Conservation (phyloP, 441 rosid species). For the Arabidopsis hybrid region DNA sequence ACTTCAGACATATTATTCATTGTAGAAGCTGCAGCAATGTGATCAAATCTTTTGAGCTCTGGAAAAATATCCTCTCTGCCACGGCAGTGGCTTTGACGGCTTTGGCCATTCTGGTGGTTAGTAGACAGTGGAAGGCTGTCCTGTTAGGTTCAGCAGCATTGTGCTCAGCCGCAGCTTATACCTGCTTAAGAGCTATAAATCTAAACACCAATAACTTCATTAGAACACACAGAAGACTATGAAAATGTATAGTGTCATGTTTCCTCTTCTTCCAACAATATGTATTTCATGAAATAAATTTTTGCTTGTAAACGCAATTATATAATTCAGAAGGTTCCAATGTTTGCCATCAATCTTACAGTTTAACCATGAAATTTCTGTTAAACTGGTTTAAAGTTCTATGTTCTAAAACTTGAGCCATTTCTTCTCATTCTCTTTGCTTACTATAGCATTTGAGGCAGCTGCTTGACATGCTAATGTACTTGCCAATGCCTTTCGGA, state of each 20-base stretch:
- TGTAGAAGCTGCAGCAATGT: constrained; percentile 77
- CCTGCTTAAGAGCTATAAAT: constrained; percentile 63
- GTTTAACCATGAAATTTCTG: not conserved
- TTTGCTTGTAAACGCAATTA: constrained; percentile 31
- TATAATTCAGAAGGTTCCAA: constrained; percentile 29
- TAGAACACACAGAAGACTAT: constrained; percentile 83
- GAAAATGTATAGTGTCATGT: constrained; percentile 31
- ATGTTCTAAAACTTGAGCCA: constrained; percentile 83
- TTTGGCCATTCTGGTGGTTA: constrained; percentile 71
- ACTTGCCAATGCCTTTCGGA: constrained; percentile 70
- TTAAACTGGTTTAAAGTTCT: not conserved
- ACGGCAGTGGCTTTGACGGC: constrained; percentile 54
- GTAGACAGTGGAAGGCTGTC: constrained; percentile 72
- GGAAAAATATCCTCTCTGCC: constrained; percentile 67
- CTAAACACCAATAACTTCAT: constrained; percentile 86
- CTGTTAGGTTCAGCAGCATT: constrained; percentile 57
- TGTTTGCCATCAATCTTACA: constrained; percentile 10
- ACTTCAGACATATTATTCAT: constrained; percentile 84
- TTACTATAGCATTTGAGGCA: constrained; percentile 68
- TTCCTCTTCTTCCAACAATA: constrained; percentile 18
- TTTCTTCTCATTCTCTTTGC: constrained; percentile 88
- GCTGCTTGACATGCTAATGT: constrained; percentile 79
- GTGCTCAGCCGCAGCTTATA: constrained; percentile 68
- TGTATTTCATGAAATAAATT: constrained; percentile 20
- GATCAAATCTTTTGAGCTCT: constrained; percentile 59